phyloP scores from a whole-genome alignment of 148 eudicot species.

The Camellia granthamiana region DNA sequence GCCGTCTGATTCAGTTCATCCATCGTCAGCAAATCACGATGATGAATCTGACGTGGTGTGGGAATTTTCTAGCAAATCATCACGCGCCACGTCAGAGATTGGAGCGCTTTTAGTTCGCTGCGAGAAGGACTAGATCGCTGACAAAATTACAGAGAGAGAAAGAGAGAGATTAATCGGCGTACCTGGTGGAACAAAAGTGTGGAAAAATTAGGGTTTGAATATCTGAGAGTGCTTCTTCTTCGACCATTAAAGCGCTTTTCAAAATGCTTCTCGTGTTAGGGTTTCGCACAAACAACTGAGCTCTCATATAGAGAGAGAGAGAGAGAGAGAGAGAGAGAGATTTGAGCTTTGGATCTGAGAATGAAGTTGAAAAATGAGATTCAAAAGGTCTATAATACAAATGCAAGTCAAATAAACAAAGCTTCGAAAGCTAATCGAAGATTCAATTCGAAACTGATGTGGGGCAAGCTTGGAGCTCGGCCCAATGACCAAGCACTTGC shows the following conservation, averaged over 20 bases:
- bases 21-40: background rate
- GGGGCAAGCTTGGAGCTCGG: too few relatives aligned
- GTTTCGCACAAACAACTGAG: background rate
- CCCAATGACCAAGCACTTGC: too few relatives aligned
- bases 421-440: background rate
- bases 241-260: background rate
- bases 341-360: background rate
- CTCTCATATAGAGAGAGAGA: background rate
- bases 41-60: too few relatives aligned
- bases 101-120: background rate
- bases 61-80: background rate
- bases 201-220: constrained; percentile 10
- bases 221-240: background rate
- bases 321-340: background rate
- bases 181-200: background rate
- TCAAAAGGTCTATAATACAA: background rate
- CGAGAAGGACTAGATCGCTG: background rate
- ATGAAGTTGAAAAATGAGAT: background rate
- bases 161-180: background rate
- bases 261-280: background rate
- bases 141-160: background rate
- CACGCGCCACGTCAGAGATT: background rate
- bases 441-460: background rate
- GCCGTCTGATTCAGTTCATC: background rate
- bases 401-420: background rate